Base-by-base conservation (phyloP, 31 red algal species). In the Asparagopsis taxiformis region DNA sequence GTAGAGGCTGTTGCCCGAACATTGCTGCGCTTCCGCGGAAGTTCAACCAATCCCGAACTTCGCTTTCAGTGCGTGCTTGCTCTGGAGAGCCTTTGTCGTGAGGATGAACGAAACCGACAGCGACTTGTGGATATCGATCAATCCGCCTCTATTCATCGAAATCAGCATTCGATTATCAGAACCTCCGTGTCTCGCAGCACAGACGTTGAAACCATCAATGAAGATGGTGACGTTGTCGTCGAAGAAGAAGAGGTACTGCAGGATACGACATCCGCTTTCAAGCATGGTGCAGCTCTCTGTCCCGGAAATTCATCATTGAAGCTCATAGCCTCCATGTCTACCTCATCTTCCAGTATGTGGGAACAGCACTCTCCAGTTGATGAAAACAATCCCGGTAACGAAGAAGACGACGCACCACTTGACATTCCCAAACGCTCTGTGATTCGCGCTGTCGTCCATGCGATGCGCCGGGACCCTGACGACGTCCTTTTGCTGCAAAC, bases 31-130 rank as follows among this genome's bases (percentile, higher is more conserved):
- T 85, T 85, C 56, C 53, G 74, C 9, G 49, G n/a, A 31, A 48
- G 6, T 19, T 46, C 36, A 7, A 13, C 36, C 26, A 74, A 74
- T 35, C 59, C 80, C 7, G 59, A 74, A 32, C 38, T 85, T 20
- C 33, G 70, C 3, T 66, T 74, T 28, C 80, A 85, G n/a, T 72
- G 69, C 41, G 36, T 85, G 1, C 56, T 85, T 55, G 80, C 80
- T 29, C 55, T 85, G 68, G 59, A 72, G 30, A 85, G 61, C 39
- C 37, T 85, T 21, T 72, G 68, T 52, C 58, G 46, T 2, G 56
- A 85, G 8, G 48, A 74, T 43, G 41, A 85, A 29, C 33, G 59
- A 29, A 85, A 85, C 54, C 55, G 68, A 0, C 56, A 63, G 16
- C 69, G 69, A 25, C 24, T 85, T 4, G 39, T 63, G 3, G 59